phyloP scores from a whole-genome alignment of 78 protist genomes.

The Polysphondylium violaceum region DNA sequence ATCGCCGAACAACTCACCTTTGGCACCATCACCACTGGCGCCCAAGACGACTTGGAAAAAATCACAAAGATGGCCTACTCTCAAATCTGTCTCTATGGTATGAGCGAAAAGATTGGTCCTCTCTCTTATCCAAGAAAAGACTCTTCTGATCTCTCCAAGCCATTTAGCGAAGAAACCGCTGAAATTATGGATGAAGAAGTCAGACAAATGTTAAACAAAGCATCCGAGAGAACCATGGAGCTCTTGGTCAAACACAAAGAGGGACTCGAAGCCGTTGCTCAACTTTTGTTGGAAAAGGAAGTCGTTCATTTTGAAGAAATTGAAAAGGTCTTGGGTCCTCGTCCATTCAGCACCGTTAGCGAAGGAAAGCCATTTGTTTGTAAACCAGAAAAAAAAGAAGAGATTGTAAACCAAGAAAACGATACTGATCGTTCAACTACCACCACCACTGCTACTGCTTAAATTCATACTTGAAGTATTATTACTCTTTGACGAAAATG shows the following conservation, averaged over 20 bases:
- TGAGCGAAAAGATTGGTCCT: constrained; percentile 90
- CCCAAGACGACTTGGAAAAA: constrained; percentile 92
- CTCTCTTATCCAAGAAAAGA: constrained; percentile 81
- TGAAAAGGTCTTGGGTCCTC: constrained; percentile 72
- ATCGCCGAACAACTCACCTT: constrained; percentile 89
- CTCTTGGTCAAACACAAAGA: constrained; percentile 54
- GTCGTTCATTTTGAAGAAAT: constrained; percentile 89
- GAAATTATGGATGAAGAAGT: constrained; percentile 87
- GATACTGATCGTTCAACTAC: too few species aligned
- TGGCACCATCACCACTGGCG: constrained; percentile 94
- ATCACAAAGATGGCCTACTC: constrained; percentile 92
- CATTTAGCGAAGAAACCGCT: constrained; percentile 90
- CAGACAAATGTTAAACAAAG: constrained; percentile 49
- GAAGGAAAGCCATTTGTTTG: background rate
- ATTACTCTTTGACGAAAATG: too few species aligned
- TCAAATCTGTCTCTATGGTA: constrained; percentile 88
- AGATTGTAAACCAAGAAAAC: background rate
- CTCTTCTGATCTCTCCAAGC: constrained; percentile 77
- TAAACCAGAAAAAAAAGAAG: constrained; percentile 1
- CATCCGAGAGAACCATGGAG: constrained; percentile 63
- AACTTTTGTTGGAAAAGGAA: constrained; percentile 90
- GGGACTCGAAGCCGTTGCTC: constrained; percentile 85
- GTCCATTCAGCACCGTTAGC: constrained; percentile 33
- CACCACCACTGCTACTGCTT: too few species aligned
- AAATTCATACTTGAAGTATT: too few species aligned